phyloP scores from a whole-genome alignment of 2,329 filamentous ascomycete genomes.

The Sarocladiaceae sp. region DNA sequence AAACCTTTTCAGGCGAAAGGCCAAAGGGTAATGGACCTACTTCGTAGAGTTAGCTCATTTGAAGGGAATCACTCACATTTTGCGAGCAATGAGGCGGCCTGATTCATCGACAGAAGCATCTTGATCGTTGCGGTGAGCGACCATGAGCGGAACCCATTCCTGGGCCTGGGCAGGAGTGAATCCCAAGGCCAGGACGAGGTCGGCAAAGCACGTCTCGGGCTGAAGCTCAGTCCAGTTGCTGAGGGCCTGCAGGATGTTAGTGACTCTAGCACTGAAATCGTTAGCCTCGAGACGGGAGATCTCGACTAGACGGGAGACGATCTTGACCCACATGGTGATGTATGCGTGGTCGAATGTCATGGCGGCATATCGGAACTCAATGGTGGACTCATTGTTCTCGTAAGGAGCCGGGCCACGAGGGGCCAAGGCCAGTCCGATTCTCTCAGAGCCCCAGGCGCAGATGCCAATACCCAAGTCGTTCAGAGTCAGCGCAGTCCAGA shows the following conservation, averaged over 20 bases:
- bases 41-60: too few relatives aligned
- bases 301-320: not conserved
- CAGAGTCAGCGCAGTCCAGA: not conserved
- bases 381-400: not conserved
- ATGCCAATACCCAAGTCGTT: not conserved
- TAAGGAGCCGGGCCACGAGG: not conserved
- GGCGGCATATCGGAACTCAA: not conserved
- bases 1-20: too few relatives aligned
- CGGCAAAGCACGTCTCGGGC: not conserved
- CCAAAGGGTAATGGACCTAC: too few relatives aligned
- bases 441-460: not conserved
- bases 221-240: not conserved
- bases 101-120: not conserved
- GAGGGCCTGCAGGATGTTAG: not conserved
- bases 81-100: not conserved
- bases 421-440: not conserved
- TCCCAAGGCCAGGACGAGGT: not conserved
- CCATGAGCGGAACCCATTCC: not conserved
- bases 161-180: not conserved
- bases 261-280: not conserved
- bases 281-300: not conserved
- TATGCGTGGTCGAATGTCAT: not conserved
- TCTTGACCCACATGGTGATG: not conserved
- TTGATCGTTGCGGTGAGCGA: not conserved
- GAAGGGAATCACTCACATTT: too few relatives aligned